These are phyloP conservation scores for Saxophila tyrrhenica DNA, from an alignment of 495 filamentous ascomycete genomes.

Conservation along the genomic window DNA sequence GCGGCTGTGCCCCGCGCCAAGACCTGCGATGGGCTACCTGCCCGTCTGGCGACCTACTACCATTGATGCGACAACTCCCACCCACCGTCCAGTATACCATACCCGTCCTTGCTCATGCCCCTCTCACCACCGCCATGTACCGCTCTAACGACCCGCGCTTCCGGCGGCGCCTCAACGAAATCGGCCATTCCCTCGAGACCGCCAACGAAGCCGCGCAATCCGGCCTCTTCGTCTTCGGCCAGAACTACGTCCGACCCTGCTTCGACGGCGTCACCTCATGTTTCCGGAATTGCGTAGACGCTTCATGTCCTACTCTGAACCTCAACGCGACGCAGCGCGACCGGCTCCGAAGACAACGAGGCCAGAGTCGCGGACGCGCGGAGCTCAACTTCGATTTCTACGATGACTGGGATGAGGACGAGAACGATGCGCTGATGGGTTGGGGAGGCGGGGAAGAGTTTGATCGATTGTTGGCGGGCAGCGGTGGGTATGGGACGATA, in stretches of 20 bases:
- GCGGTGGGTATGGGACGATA: slow-evolving; percentile 32
- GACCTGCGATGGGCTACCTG: too few species aligned
- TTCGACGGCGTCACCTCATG: slow-evolving; percentile 53
- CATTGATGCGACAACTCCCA: too few species aligned
- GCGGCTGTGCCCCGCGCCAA: too few species aligned
- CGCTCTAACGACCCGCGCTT: slow-evolving; percentile 80
- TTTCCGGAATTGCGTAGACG: slow-evolving; percentile 55
- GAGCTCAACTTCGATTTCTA: slow-evolving; percentile 95
- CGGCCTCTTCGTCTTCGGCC: slow-evolving; percentile 75
- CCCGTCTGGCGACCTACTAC: too few species aligned
- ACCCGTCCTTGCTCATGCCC: too few species aligned
- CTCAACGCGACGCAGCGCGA: slow-evolving; percentile 30
- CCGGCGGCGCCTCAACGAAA: slow-evolving; percentile 83
- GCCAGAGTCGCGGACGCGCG: slow-evolving; percentile 44
- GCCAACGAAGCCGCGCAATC: slow-evolving; percentile 86
- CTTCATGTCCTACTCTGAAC: slow-evolving; percentile 48
- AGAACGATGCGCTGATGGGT: slow-evolving; percentile 52
- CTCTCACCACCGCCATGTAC: too few species aligned
- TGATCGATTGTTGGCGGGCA: slow-evolving; percentile 74
- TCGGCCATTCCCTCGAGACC: slow-evolving; percentile 82
- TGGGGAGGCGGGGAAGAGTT: slow-evolving; percentile 74
- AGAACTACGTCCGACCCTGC: slow-evolving; percentile 76
- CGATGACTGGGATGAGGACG: slow-evolving; percentile 89
- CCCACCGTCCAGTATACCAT: too few species aligned
- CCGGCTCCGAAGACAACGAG: slow-evolving; percentile 53